Evolutionary conservation across 2,329 filamentous ascomycete genomes (phyloP), one percentile per base, ranked within the genome.

Genomic region (Xylaria sp.): DNA sequence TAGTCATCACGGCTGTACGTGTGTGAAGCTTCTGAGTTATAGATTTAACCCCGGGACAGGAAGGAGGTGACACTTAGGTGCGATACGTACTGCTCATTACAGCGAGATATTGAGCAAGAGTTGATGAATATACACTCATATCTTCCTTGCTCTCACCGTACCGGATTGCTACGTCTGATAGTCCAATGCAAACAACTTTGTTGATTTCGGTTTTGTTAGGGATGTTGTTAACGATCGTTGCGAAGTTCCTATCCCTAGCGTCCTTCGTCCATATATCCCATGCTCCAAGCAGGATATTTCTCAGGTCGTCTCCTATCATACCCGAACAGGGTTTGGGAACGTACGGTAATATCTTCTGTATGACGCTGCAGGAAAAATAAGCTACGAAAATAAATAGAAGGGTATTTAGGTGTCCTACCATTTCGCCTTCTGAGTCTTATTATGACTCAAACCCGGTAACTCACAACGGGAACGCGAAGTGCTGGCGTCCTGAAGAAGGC

Each of bases 161-260:
- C 48, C 48, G 48, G 12, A 27, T n/a, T 13, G 61, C 68, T 55
- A 70, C 59, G 29, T 68, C 42, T n/a, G 65, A 68, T 27, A 70
- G 27, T 5, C 68, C 68, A 44, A 70, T 62, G n/a, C 68, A 70
- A n/a, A 70, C 60, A 12, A 70, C 23, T 16, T 68, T 65, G 10
- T 62, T 54, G 37, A 70, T 70, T 10, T 55, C 16, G 6, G 5
- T 25, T 6, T 42, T 23, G 13, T 68, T 62, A 1, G 68, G 68
- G 13, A 70, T 65, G 23, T 21, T 71, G 44, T 72, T 44, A 12
- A 62, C 51, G 21, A 62, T 51, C 3, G 53, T 57, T 32, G 6
- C 63, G 42, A 64, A 53, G 18, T 13, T 8, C 3, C 5, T 4
- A n/a, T 65, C 59, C 32, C 18, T 66, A 6, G 58, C 57, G 21